Evolutionary conservation across 2,329 filamentous ascomycete species (phyloP), one percentile per base, ranked within the genome.

Genomic region (Conoideocrella luteorostrata): DNA sequence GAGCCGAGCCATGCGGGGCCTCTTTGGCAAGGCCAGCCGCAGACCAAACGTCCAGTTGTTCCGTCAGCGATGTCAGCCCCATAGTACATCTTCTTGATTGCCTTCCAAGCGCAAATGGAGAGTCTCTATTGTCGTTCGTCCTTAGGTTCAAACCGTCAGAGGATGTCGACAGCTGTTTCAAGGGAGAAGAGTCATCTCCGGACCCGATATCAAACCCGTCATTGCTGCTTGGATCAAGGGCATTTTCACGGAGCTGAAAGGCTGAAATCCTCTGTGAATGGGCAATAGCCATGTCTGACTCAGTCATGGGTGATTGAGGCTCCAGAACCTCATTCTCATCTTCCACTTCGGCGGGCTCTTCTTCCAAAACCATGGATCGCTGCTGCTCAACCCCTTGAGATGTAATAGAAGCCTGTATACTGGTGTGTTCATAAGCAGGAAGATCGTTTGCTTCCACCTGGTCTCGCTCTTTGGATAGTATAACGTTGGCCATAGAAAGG

Each of bases 61-160:
- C 67, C 4, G 78, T 78, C 29, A 88, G 65, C 20, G 81, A 78
- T 2, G 80, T 84, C 49, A 86, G 83, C 2, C 80, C 79, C 50
- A 64, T 53, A 3, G 57, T 61, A 3, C 57, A 61, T 17, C 61
- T 55, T 21, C 60, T 54, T 20, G 59, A 56, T 36, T 33, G 44
- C 49, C 10, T 41, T n/a, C 9, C 36, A 35, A 10, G 40, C 18
- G n/a, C 21, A 18, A 12, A 30, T 38, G 7, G 15, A 28, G 29
- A 28, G 29, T 43, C 29, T 29, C 17, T 18, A 15, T 11, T 18
- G 26, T 38, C 20, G 9, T 20, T 34, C 20, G 5, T n/a, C 21
- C 26, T 24, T 12, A 6, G 24, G 13, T 7, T 22, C 22, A n/a
- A 15, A 13, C 15, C 11, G 13, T 11, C 35, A 10, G 20, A 17